Evolutionary conservation across 257 asterid species (phyloP).

Genomic region (Agastache rugosa): DNA sequence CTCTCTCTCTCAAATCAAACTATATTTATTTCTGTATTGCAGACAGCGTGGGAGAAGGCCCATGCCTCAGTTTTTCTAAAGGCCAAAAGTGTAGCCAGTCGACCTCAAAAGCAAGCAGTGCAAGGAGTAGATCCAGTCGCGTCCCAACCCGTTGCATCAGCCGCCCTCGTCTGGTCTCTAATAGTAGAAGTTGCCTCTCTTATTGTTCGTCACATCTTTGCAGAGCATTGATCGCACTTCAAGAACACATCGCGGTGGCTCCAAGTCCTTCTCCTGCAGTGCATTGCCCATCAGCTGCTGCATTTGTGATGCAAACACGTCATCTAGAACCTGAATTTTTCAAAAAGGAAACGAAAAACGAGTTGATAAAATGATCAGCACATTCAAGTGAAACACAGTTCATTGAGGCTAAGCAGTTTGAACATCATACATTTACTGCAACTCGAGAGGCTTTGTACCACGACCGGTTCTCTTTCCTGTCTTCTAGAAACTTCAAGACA

Average conservation of each 20-base stretch:
- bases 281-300: constrained; percentile 82
- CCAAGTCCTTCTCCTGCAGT: constrained; percentile 78
- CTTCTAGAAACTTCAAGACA: constrained; percentile 75
- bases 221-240: constrained; percentile 95
- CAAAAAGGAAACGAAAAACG: not conserved
- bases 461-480: constrained; percentile 72
- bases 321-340: constrained; percentile 71
- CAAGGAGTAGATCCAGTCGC: not conserved
- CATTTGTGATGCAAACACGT: constrained; percentile 88
- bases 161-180: constrained; percentile 32
- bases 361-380: not conserved
- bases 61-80: not conserved
- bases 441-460: constrained; percentile 89
- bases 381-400: constrained; percentile 27
- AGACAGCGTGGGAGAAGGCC: not conserved
- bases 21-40: not conserved
- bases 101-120: not conserved
- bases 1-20: not conserved
- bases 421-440: constrained; percentile 78
- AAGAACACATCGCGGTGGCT: constrained; percentile 72
- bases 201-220: constrained; percentile 67
- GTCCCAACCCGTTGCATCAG: not conserved
- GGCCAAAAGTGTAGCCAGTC: not conserved
- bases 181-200: constrained; percentile 66
- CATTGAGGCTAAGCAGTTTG: not conserved